A percentile compares a stretch with the other conserved stretches of the same genome.
phyloP scores from a whole-genome alignment of 371 early-diverging fungal genomes.

The Lichtheimia ornata region DNA sequence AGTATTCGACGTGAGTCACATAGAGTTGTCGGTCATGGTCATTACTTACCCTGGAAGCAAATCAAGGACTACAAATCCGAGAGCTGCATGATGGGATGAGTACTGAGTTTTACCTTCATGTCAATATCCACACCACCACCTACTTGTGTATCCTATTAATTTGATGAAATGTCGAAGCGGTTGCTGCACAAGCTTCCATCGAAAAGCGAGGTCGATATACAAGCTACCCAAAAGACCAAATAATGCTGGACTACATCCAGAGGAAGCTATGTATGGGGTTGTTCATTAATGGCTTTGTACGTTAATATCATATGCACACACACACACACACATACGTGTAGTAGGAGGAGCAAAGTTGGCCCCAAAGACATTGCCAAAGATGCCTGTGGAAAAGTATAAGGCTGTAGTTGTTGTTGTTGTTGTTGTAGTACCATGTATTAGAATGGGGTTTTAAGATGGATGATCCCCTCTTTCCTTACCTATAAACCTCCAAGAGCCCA shows the following conservation, averaged over 20 bases:
- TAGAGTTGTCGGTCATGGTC: constrained; percentile 18
- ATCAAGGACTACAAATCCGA: constrained; percentile 60
- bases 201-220: constrained; percentile 67
- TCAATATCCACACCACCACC: background rate
- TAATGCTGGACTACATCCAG: constrained; percentile 74
- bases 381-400: constrained; percentile 58
- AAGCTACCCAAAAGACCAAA: constrained; percentile 72
- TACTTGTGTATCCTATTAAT: constrained; percentile 14
- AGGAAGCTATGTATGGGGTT: constrained; percentile 41
- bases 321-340: constrained; percentile 35
- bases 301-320: background rate
- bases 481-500: constrained; percentile 67
- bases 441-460: no score
- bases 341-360: constrained; percentile 52
- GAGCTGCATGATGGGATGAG: background rate
- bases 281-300: background rate
- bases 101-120: no score
- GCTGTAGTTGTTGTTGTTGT: no score
- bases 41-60: constrained; percentile 71
- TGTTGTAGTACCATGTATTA: background rate
- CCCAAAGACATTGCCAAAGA: constrained; percentile 57
- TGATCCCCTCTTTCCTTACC: constrained; percentile 17
- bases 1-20: constrained; percentile 2
- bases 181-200: constrained; percentile 61
- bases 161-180: constrained; percentile 71